Evolutionary conservation across 345 rosid species (phyloP).

Genomic region (Boechera divaricarpa): DNA sequence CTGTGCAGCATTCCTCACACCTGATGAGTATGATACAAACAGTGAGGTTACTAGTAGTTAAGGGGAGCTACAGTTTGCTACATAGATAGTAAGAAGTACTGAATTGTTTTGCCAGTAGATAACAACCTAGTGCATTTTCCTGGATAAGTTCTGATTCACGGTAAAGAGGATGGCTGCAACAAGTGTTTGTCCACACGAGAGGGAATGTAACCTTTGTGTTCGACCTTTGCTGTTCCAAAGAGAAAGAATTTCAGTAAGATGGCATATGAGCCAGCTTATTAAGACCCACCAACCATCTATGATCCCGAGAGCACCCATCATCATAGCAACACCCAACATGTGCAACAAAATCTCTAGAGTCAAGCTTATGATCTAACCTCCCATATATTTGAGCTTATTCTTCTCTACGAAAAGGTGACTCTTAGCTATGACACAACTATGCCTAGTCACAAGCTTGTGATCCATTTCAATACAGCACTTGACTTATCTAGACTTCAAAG

Average conservation of each 20-base stretch:
- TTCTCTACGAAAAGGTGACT: slow-evolving; percentile 9
- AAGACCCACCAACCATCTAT: slow-evolving; percentile 4
- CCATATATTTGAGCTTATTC: slow-evolving; percentile 1
- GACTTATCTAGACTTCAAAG: slow-evolving; percentile 14
- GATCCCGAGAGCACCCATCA: slow-evolving; percentile 4
- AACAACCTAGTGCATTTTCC: slow-evolving; percentile 77
- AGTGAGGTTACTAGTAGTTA: not conserved
- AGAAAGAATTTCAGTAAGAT: slow-evolving; percentile 2
- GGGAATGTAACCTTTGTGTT: slow-evolving; percentile 97
- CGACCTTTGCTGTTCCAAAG: slow-evolving; percentile 82
- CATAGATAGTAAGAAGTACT: slow-evolving; percentile 7
- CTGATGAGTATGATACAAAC: slow-evolving; percentile 47
- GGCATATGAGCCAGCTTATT: not conserved
- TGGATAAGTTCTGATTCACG: slow-evolving; percentile 89
- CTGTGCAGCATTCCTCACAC: slow-evolving; percentile 98
- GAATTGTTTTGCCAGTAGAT: not conserved
- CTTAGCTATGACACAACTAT: slow-evolving; percentile 2
- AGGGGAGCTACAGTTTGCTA: not conserved
- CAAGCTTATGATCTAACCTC: slow-evolving; percentile 14
- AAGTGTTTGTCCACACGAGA: slow-evolving; percentile 98
- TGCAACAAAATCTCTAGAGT: not conserved
- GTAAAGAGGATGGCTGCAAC: slow-evolving; percentile 98
- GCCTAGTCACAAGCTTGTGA: slow-evolving; percentile 3
- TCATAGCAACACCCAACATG: slow-evolving; percentile 4
- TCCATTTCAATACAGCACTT: not conserved